phyloP scores from a whole-genome alignment of 2,329 filamentous ascomycete species.

The Pestalotiopsis sp. region DNA sequence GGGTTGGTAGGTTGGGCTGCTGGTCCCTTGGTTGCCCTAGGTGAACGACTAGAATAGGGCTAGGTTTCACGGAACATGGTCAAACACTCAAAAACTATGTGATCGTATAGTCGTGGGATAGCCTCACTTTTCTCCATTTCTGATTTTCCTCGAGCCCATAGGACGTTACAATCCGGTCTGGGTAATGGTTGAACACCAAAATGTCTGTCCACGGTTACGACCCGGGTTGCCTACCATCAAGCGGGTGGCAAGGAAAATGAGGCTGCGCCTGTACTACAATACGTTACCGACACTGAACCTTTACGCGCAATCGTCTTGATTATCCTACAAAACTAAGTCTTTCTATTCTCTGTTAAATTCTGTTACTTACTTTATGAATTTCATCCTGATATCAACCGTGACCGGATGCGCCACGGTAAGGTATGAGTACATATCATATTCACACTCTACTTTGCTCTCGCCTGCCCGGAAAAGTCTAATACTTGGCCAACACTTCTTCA shows the following conservation, averaged over 20 bases:
- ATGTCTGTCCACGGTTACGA: too few species aligned
- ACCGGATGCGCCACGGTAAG: too few species aligned
- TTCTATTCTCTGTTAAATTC: too few species aligned
- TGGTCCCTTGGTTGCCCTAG: neutral
- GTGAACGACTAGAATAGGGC: neutral
- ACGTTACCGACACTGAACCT: too few species aligned
- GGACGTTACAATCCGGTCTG: neutral
- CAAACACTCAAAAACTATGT: neutral
- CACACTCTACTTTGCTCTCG: neutral
- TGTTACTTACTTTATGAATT: too few species aligned
- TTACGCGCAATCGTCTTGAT: too few species aligned
- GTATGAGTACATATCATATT: too few species aligned
- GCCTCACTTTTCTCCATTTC: neutral
- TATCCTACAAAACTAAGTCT: too few species aligned
- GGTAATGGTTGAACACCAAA: neutral
- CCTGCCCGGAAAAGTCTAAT: neutral
- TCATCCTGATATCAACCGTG: too few species aligned
- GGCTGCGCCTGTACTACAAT: too few species aligned
- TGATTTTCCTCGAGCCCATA: neutral
- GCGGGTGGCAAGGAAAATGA: too few species aligned
- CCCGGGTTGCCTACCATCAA: too few species aligned
- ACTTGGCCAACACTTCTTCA: conserved; percentile 30
- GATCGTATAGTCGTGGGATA: neutral
- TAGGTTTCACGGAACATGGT: neutral
- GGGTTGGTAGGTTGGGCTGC: neutral